These are phyloP conservation scores for Quillaja saponaria DNA, from an alignment of 306 rosid genomes.

Conservation along the genomic window DNA sequence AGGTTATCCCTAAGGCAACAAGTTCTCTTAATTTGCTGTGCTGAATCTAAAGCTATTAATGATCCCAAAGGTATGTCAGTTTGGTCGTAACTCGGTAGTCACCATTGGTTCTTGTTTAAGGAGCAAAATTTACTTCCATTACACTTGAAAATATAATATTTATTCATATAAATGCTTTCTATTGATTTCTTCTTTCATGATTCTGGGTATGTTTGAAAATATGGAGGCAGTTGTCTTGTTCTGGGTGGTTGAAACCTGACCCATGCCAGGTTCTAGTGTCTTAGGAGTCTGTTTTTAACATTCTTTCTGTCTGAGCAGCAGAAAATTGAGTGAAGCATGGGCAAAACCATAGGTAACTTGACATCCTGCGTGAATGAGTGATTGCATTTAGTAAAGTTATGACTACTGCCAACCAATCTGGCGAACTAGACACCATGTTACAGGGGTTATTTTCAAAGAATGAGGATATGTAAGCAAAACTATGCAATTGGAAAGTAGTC, in stretches of 20 bases:
- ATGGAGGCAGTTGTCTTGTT: constrained; percentile 13
- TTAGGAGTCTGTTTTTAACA: constrained; percentile 19
- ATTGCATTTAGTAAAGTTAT: too few relatives aligned
- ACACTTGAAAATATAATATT: constrained; percentile 14
- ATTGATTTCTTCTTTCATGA: constrained; percentile 3
- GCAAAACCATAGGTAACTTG: background rate
- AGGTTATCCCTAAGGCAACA: constrained; percentile 78
- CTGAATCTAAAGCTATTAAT: constrained; percentile 77
- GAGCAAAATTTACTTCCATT: background rate
- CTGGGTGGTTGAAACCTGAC: too few relatives aligned
- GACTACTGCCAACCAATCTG: too few relatives aligned
- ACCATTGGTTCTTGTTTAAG: constrained; percentile 1
- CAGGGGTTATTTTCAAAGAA: background rate
- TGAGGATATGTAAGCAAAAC: background rate
- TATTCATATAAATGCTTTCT: constrained; percentile 1
- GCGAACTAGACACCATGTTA: background rate
- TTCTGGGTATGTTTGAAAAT: background rate
- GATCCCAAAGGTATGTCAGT: constrained; percentile 65
- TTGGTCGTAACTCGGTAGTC: constrained; percentile 20
- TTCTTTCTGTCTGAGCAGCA: background rate
- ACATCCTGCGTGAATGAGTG: too few relatives aligned
- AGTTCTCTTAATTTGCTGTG: constrained; percentile 72
- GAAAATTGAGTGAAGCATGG: background rate
- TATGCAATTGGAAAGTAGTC: background rate
- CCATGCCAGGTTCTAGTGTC: too few relatives aligned